Base-by-base conservation (phyloP, 75 land plant species). In the Larix kaempferi region DNA sequence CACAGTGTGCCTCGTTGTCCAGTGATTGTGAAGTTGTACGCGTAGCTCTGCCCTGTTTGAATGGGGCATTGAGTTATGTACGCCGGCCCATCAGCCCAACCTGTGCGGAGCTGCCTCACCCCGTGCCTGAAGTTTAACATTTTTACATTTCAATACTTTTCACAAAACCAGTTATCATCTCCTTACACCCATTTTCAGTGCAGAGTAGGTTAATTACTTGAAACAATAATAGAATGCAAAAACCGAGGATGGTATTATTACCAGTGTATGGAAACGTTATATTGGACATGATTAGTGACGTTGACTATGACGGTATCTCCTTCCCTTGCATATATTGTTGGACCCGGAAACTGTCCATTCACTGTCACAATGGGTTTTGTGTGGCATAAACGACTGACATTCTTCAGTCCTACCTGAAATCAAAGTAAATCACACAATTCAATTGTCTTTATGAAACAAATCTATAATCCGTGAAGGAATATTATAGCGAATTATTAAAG, bases 41-140 rank as follows among this genome's bases (percentile, higher is more conserved):
- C 79, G 73, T 78, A 89, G 23, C 76, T 64, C 56, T 83, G 77
- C 8, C 83, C 77, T 21, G 63, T 23, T 73, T 82, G 82, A 14
- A 89, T 86, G 22, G 91, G 91, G 64, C 91, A 90, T 74, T 90
- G 92, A 17, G 92, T 90, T 11, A 90, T 78, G 80, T 85, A 87
- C 2, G 85, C 82, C 12, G 89, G 84, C 26, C 92, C 92, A 75
- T 90, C 92, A 1, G 82, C 79, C 92, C 92, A 90, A 14, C 81
- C 83, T 16, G 89, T 77, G 21, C 82, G 64, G 0, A 81, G 11
- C 64, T 90, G 89, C 29, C 78, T 78, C 14, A 90, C 65, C 19
- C 92, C 92, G 83, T 90, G 92, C 92, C 92, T 90, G 49, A 41
- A 41, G 44, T 41, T 41, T 6, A 41, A 41, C 44, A 3, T 41